Evolutionary conservation across 805 yeast species (phyloP), one percentile per base, ranked within the genome.

Genomic region (Wickerhamomyces alni): DNA sequence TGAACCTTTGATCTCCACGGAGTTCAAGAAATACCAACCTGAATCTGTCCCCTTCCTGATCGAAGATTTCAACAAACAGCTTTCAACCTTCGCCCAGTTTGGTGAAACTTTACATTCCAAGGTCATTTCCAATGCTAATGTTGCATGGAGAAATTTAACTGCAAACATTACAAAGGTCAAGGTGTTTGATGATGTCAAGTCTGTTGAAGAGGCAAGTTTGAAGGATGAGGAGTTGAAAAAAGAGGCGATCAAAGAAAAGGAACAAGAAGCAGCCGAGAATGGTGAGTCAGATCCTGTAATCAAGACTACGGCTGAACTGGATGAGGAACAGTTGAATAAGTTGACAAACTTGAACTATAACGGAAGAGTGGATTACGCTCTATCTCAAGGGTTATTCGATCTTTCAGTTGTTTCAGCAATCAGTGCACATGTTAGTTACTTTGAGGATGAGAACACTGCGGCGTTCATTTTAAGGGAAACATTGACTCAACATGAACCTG

Each of bases 401-500:
- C 72, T 88, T 17, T 84, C 94, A 22, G 59, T 87, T 27, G 69
- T 91, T 10, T 75, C 87, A 3, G 93, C 95, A 0, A 67, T 91
- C 8, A 85, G 85, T 36, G 93, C 98, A 0, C 99, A 91, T 59
- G 78, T 86, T 12, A 78, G 87, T 35, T 91, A 91, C 58, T 82
- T 91, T 57, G 95, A 87, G 55, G 95, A 87, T 50, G 72, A 77
- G 37, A 88, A 88, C 52, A 79, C 91, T 28, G 88, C 94, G 0
- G 82, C 82, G 1, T 89, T 91, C 50, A 59, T 91, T 5, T 60
- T 89, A 55, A 69, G 67, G 35, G 88, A 87, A 54, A 55, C 83
- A 8, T 45, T 62, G 25, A 46, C 46, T 6, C 44, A 50, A 30
- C 48, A 55, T 18, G 53, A 45, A 17, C 27, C 29, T 24, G 52